Conservation (phyloP, 176 grass and related monocot genomes). For the Musa beccarii region DNA sequence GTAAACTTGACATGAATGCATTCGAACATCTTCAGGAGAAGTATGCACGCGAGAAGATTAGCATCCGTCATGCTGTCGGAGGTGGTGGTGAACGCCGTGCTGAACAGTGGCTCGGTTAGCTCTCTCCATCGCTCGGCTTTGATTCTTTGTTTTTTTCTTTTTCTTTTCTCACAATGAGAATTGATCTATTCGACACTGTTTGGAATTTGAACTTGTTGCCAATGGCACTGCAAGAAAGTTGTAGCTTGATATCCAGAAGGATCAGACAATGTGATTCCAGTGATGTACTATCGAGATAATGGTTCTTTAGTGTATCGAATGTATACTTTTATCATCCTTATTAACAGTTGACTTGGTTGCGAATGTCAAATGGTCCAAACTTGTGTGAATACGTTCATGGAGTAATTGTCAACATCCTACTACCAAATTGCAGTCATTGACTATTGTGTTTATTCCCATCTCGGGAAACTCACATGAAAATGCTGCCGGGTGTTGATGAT, state of each 20-base stretch:
- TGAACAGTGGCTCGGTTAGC: conserved; percentile 63
- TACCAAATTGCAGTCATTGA: too few relatives aligned
- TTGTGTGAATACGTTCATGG: too few relatives aligned
- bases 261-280: background rate
- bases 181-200: background rate
- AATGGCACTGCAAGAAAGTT: background rate
- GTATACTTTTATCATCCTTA: too few relatives aligned
- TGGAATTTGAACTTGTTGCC: too few relatives aligned
- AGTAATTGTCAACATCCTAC: too few relatives aligned
- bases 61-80: conserved; percentile 59
- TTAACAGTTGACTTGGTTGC: too few relatives aligned
- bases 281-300: too few relatives aligned
- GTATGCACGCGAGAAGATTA: conserved; percentile 82
- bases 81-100: conserved; percentile 57
- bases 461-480: too few relatives aligned
- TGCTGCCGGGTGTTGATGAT: too few relatives aligned
- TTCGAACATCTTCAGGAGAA: conserved; percentile 87
- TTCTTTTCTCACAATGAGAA: background rate
- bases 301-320: too few relatives aligned
- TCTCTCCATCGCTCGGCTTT: background rate
- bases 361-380: too few relatives aligned
- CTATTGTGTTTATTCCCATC: too few relatives aligned
- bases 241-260: background rate
- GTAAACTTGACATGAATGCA: conserved; percentile 78
- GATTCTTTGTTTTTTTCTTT: background rate